phyloP scores from a whole-genome alignment of 1,284 basidiomycete genomes.

The Leccinum fuscescens region DNA sequence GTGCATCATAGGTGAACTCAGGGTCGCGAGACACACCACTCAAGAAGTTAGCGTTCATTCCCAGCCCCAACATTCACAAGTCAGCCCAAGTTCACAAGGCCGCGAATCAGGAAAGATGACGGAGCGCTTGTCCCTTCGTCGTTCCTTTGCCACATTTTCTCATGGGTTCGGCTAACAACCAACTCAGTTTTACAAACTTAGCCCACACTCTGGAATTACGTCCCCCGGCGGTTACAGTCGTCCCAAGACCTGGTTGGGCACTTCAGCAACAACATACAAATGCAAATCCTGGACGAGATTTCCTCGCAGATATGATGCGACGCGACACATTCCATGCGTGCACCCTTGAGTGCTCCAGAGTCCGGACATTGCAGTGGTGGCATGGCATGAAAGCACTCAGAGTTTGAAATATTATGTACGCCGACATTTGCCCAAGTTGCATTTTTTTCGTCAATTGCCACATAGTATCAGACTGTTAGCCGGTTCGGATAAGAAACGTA shows the following conservation, averaged over 20 bases:
- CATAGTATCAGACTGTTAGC: background rate
- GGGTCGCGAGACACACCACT: background rate
- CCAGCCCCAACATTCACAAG: background rate
- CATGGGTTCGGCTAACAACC: constrained; percentile 3
- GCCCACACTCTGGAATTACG: background rate
- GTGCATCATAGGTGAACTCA: background rate
- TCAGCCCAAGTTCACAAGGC: constrained; percentile 2
- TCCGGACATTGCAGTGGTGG: too few species aligned
- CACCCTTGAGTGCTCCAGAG: too few species aligned
- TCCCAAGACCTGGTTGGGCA: background rate
- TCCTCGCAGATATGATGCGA: too few species aligned
- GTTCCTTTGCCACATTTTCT: constrained; percentile 8
- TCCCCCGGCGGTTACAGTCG: background rate
- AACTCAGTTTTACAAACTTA: background rate
- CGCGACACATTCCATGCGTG: too few species aligned
- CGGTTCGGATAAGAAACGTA: background rate
- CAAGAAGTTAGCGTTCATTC: background rate
- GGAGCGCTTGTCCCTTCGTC: background rate
- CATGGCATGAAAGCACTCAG: background rate
- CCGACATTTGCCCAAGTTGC: background rate
- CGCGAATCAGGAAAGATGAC: background rate
- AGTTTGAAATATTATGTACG: background rate
- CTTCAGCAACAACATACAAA: too few species aligned
- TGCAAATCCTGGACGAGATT: too few species aligned
- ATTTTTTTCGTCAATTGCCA: background rate